Base-by-base conservation (phyloP, 192 early-diverging fungal genomes). In the Diversispora eburnea region DNA sequence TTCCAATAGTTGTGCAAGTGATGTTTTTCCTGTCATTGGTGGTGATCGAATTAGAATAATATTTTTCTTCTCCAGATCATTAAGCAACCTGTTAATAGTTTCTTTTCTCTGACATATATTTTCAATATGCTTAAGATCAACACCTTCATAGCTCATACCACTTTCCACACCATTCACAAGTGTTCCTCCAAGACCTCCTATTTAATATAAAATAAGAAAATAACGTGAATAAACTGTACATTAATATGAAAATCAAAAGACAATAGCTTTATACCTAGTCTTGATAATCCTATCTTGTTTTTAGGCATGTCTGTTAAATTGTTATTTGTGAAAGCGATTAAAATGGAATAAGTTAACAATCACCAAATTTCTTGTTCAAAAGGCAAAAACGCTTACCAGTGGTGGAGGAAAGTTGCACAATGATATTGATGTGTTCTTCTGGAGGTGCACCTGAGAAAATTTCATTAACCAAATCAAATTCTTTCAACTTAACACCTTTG, bases 81-180 rank as follows among this genome's bases (percentile, higher is more conserved):
- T 54, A 43, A 71, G 69, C 52, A 71, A 56, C 58, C n/a, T 72
- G 45, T 72, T 48, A 13, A 72, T 57, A 72, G 56, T 58, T 49
- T 1, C 9, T 47, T 72, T 20, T 72, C 56, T 72, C 13, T 72
- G 1, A 59, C 41, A 71, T 71, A 47, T 13, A 10, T 15, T 71
- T 46, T 2, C 56, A 71, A 6, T 33, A 2, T 2, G 5, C 59
- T 42, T 59, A 59, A 71, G 43, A 25, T 59, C 19, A 2, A 71
- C 0, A 43, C 57, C 56, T 47, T 71, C 56, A 58, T 59, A 71
- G 22, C 2, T 5, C 25, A 22, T 0, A 52, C 22, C 48, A 52
- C 0, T 3, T 4, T 7, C n/a, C 25, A 22, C 0, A 52, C 22
- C 48, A 52, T 42, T 3, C 12, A 51, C 25, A 48, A 12, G 52